phyloP scores from a whole-genome alignment of 768 basidiomycete species.

The Gloeopeniophorella convolvens region DNA sequence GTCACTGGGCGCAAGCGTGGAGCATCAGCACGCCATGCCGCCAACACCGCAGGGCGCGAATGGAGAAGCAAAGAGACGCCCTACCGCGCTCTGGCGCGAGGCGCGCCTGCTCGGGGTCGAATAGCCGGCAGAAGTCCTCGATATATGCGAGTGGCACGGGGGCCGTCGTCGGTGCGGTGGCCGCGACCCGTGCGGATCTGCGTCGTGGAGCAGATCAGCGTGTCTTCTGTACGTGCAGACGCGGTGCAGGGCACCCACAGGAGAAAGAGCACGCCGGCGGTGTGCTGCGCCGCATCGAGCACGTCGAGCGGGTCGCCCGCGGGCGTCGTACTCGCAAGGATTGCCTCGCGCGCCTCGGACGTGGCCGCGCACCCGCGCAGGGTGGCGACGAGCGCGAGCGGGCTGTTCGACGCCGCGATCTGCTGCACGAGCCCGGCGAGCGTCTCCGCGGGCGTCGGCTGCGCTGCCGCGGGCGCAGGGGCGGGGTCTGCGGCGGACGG shows the following conservation, averaged over 20 bases:
- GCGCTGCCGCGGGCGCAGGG: not conserved
- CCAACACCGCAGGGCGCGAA: too few relatives aligned
- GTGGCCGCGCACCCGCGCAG: not conserved
- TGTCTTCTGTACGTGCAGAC: too few relatives aligned
- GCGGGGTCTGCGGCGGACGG: not conserved
- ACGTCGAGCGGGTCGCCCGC: conserved; percentile 14
- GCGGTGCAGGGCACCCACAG: conserved; percentile 6
- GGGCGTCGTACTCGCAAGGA: not conserved
- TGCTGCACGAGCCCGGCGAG: conserved; percentile 7
- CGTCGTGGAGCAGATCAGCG: too few relatives aligned
- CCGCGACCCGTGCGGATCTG: conserved; percentile 13
- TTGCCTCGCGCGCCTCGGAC: conserved; percentile 6
- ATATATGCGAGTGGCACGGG: conserved; percentile 25
- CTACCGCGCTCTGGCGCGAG: conserved; percentile 63
- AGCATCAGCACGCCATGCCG: not conserved
- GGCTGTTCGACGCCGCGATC: conserved; percentile 4
- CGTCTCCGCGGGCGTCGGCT: not conserved
- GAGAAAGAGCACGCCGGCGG: conserved; percentile 11
- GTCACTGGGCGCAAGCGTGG: conserved; percentile 42
- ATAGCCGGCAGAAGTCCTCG: conserved; percentile 52
- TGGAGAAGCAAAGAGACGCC: conserved; percentile 7
- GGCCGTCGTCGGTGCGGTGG: not conserved
- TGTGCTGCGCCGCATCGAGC: conserved; percentile 10
- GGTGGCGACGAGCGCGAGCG: not conserved
- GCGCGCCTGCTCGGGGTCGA: conserved; percentile 57